Evolutionary conservation across 2,329 filamentous ascomycete genomes (phyloP), one percentile per base, ranked within the genome.

Genomic region (Cytospora leucostoma): DNA sequence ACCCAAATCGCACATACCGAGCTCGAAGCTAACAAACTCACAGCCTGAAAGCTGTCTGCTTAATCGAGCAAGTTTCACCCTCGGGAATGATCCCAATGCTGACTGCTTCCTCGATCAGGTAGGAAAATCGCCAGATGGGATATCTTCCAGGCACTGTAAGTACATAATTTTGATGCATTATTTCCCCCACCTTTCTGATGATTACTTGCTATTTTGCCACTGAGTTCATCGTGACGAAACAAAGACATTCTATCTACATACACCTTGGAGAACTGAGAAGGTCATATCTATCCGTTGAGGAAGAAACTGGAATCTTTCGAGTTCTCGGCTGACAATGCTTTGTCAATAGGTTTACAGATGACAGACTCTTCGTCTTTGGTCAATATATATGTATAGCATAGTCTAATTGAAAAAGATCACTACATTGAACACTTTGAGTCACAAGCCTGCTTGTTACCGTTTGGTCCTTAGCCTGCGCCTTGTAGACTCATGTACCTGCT

Each of bases 181-280:
- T n/a, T 13, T 62, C 59, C 19, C 51, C 44, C 66, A 70, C 76
- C 78, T 80, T 76, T 68, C 73, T 77, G 82, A 84, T 84, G 82
- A 82, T 76, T 74, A 70, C 73, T 77, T 78, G 75, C 77, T 79
- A 76, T 79, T 67, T 70, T 68, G 69, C 59, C 72, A 75, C 81
- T 78, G 82, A 85, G 77, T 82, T 81, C 76, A 80, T 77, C 77
- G 71, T 85, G 82, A 84, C 74, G 82, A 85, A 70, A 81, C 73
- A 72, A 68, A 73, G 35, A 59, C 19, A 59, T 52, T 59, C 52
- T 59, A 59, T 53, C 50, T 61, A 74, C 71, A 74, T 80, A 84
- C 83, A 85, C 82, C 82, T 85, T 85, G 83, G 83, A 85, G 83
- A 85, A 85, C 82, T 85, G 83, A 85, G 73, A 67, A 74, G 74